A percentile compares a stretch with the other conserved stretches of the same genome.
Conservation (phyloP, 169 alveolate species). For the Plasmodium gallinaceum region DNA sequence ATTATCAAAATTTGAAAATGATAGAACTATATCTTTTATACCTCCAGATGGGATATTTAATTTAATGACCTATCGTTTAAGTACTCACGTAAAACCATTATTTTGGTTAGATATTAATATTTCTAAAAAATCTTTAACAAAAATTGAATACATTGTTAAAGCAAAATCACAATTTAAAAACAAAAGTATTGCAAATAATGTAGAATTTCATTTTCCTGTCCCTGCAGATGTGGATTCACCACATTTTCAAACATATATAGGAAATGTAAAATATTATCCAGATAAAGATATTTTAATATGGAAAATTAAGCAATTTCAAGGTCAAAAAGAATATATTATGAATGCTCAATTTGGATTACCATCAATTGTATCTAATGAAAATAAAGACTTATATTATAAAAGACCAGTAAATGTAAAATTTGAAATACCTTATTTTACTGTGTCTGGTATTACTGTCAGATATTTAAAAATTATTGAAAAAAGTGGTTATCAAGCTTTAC, state of each 20-base stretch:
- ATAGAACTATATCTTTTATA: conserved; percentile 97
- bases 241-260: conserved; percentile 95
- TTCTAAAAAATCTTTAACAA: conserved; percentile 92
- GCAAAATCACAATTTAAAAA: conserved; percentile 94
- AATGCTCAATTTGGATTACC: conserved; percentile 98
- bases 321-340: conserved; percentile 98
- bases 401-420: conserved; percentile 97
- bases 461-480: conserved; percentile 98
- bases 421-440: conserved; percentile 99
- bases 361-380: conserved; percentile 91
- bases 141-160: conserved; percentile 94
- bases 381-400: conserved; percentile 93
- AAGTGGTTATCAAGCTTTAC: conserved; percentile 98
- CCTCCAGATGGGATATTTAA: conserved; percentile 99
- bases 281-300: conserved; percentile 96
- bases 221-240: conserved; percentile 98
- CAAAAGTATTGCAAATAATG: conserved; percentile 97
- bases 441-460: conserved; percentile 98
- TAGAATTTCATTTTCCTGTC: conserved; percentile 98
- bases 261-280: conserved; percentile 97
- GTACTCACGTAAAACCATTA: conserved; percentile 96
- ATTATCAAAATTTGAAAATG: conserved; percentile 89
- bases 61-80: conserved; percentile 98
- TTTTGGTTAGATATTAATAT: conserved; percentile 96
- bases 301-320: conserved; percentile 98